These are phyloP conservation scores for Colletotrichum sp. DNA, from an alignment of 2,329 filamentous ascomycete genomes.

Conservation along the genomic window DNA sequence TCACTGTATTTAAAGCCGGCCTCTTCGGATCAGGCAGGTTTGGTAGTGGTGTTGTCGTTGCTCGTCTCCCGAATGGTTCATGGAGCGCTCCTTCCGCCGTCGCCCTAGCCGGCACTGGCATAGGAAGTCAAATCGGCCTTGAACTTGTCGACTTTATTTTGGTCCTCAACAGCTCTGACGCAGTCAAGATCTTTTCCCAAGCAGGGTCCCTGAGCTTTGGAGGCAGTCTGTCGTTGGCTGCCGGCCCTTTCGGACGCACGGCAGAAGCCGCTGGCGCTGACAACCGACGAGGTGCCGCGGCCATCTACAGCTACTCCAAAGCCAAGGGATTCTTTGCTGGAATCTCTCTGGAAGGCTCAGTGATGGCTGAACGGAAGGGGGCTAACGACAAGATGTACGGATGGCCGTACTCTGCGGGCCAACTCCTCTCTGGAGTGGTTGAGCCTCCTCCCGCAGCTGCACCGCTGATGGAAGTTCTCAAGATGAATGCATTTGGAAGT, in stretches of 20 bases:
- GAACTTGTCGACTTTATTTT: background rate
- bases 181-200: background rate
- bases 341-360: background rate
- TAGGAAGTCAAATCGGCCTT: background rate
- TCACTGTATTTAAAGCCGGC: background rate
- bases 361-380: background rate
- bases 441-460: background rate
- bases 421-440: background rate
- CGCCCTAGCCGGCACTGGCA: background rate
- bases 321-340: background rate
- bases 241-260: background rate
- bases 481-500: background rate
- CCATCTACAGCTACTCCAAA: background rate
- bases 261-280: background rate
- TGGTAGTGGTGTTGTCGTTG: background rate
- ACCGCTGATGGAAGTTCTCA: background rate
- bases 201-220: background rate
- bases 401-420: background rate
- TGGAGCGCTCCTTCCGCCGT: background rate
- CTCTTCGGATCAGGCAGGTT: background rate
- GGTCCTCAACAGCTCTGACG: background rate
- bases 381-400: background rate
- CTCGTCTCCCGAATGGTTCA: background rate
- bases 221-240: background rate
- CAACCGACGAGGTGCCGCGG: background rate